A percentile compares a stretch with the other conserved stretches of the same genome.
Conservation (phyloP, 768 basidiomycete genomes). For the Lactifluus echinatus region DNA sequence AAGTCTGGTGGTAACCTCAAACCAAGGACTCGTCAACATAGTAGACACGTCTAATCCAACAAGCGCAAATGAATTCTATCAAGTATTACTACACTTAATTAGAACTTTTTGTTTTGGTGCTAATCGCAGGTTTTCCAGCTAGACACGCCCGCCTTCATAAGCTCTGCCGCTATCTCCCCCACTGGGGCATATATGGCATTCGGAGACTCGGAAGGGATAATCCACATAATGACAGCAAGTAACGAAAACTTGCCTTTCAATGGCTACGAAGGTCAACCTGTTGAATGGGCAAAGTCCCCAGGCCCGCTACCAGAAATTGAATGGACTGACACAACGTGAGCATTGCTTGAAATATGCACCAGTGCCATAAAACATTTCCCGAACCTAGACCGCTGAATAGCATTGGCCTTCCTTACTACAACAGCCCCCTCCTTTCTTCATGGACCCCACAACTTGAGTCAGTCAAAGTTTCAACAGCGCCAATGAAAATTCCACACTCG, state of each 20-base stretch:
- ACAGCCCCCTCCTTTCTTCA: slow-evolving; percentile 61
- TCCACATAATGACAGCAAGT: slow-evolving; percentile 74
- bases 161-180: slow-evolving; percentile 72
- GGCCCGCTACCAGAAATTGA: slow-evolving; percentile 59
- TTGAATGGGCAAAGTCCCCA: slow-evolving; percentile 76
- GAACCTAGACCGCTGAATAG: slow-evolving; percentile 70
- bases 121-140: slow-evolving; percentile 34
- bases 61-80: slow-evolving; percentile 68
- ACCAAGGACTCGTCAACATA: slow-evolving; percentile 76
- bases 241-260: slow-evolving; percentile 71
- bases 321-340: slow-evolving; percentile 82
- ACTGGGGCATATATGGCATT: slow-evolving; percentile 89
- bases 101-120: too few relatives aligned
- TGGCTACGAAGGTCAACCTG: slow-evolving; percentile 78
- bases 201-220: slow-evolving; percentile 76
- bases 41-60: slow-evolving; percentile 70
- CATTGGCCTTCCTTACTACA: slow-evolving; percentile 85
- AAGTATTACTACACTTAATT: too few relatives aligned
- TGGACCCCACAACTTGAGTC: slow-evolving; percentile 49
- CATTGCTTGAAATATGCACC: not conserved
- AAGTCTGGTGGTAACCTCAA: slow-evolving; percentile 65
- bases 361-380: not conserved
- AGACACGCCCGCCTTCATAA: slow-evolving; percentile 67
- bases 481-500: slow-evolving; percentile 70
- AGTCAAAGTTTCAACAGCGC: slow-evolving; percentile 48